These are phyloP conservation scores for Colletotrichum gigasporum DNA, from an alignment of 2,329 filamentous ascomycete genomes.

Conservation along the genomic window DNA sequence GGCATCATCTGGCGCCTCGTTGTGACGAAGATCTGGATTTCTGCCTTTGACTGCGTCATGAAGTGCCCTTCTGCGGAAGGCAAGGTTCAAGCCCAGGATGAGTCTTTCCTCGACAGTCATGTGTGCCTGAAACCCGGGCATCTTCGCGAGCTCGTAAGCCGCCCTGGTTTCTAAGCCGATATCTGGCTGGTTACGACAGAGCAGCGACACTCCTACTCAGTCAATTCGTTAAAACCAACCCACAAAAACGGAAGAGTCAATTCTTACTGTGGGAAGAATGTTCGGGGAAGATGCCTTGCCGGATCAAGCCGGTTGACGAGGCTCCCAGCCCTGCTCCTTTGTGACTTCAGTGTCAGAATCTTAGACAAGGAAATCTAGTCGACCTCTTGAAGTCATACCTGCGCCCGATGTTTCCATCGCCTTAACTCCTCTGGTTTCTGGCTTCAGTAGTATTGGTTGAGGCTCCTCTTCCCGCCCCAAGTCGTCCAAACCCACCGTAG, in stretches of 20 bases:
- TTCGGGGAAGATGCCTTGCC: not conserved
- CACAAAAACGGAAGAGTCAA: no score
- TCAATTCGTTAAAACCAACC: no score
- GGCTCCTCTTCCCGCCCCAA: no score
- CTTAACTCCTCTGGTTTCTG: no score
- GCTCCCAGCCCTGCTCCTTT: not conserved
- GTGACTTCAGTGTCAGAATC: not conserved
- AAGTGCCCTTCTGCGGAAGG: not conserved
- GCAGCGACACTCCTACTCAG: not conserved
- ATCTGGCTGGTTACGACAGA: not conserved
- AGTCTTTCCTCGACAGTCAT: slow-evolving; percentile 17
- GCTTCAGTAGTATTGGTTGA: no score
- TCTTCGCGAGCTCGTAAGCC: not conserved
- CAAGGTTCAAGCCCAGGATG: not conserved
- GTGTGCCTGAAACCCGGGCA: not conserved
- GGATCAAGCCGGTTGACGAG: not conserved
- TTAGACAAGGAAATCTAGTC: no score
- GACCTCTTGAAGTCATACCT: no score
- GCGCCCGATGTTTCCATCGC: no score
- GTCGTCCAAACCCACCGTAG: no score
- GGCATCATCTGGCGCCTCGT: not conserved
- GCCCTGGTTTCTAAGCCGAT: not conserved
- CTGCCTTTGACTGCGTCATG: not conserved
- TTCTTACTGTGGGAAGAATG: not conserved
- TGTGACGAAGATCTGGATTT: not conserved